Conservation (phyloP, 805 yeast genomes). For the Maudiozyma bulderi region DNA sequence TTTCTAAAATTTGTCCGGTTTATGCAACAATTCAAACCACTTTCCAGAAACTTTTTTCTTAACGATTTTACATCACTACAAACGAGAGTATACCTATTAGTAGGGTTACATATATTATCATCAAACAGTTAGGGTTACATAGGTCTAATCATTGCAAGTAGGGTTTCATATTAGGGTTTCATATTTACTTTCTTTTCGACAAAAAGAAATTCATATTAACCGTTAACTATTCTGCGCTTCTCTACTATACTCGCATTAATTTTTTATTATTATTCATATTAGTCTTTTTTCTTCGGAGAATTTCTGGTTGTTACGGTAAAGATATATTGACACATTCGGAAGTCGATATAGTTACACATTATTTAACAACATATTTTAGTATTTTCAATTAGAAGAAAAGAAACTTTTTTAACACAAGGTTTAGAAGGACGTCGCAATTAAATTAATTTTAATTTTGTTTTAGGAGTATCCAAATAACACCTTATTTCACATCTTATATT, state of each 20-base stretch:
- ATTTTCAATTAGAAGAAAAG: too few relatives aligned
- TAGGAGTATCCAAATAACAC: not conserved
- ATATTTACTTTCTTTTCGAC: not conserved
- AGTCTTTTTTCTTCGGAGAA: too few relatives aligned
- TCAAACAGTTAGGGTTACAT: not conserved
- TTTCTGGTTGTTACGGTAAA: too few relatives aligned
- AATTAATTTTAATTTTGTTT: not conserved
- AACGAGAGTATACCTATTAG: conserved; percentile 1
- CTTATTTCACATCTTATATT: not conserved
- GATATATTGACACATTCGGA: too few relatives aligned
- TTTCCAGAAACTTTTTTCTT: not conserved
- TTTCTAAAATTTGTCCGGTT: conserved; percentile 3
- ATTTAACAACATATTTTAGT: too few relatives aligned
- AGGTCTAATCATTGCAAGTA: not conserved
- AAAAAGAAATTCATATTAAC: too few relatives aligned
- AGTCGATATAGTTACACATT: too few relatives aligned
- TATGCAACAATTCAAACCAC: conserved; percentile 3
- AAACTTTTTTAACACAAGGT: not conserved
- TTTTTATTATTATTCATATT: too few relatives aligned
- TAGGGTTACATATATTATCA: conserved; percentile 2
- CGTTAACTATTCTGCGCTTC: too few relatives aligned
- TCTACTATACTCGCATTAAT: too few relatives aligned
- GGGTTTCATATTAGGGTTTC: not conserved
- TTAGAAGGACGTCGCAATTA: not conserved
- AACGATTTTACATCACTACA: not conserved